Evolutionary conservation across 495 filamentous ascomycete species (phyloP), one percentile per base, ranked within the genome.

Genomic region (Hypomontagnella monticulosa): DNA sequence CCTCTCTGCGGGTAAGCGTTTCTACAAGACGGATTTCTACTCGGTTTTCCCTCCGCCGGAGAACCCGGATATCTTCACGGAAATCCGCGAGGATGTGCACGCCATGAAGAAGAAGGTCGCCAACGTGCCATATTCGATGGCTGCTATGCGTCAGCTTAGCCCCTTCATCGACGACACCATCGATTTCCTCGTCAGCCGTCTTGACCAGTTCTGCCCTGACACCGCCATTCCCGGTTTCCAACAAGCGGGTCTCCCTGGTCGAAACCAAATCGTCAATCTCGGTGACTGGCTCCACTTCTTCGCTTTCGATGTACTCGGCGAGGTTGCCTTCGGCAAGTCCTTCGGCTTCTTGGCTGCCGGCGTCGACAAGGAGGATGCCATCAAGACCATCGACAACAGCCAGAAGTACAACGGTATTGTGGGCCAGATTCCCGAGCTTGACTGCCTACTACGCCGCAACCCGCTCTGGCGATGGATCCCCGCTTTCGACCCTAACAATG

Each of bases 281-380:
- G 82, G 80, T 11, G 74, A 75, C 51, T 85, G 80, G 71, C 71
- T 84, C 43, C 81, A 85, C 67, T 85, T 77, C 55, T 85, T 83
- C 61, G 81, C 84, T 3, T 85, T 84, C 69, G 83, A 89, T 70
- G 84, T 87, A 9, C 75, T 87, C 5, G 83, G 83, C 20, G 84
- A 87, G 69, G 80, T 91, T 11, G 88, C 87, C 0, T 91, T 88
- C 61, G 84, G 82, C 48, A 76, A 85, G n/a, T 81, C 77, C 4
- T 87, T 88, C 61, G 88, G 88, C 0, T 91, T 91, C 64, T 64
- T 91, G 2, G 78, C 79, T 16, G 77, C 83, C 6, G 85, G 82
- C 3, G 57, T 80, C 20, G 88, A 89, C 57, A 80, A 89, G 40
- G 84, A 88, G 48, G 63, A 76, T 42, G 81, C 83, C 6, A 82